A percentile compares a stretch with the other conserved stretches of the same genome.
These are phyloP conservation scores for Nigrospora sphaerica DNA, from an alignment of 2,329 filamentous ascomycete genomes.

Conservation along the genomic window DNA sequence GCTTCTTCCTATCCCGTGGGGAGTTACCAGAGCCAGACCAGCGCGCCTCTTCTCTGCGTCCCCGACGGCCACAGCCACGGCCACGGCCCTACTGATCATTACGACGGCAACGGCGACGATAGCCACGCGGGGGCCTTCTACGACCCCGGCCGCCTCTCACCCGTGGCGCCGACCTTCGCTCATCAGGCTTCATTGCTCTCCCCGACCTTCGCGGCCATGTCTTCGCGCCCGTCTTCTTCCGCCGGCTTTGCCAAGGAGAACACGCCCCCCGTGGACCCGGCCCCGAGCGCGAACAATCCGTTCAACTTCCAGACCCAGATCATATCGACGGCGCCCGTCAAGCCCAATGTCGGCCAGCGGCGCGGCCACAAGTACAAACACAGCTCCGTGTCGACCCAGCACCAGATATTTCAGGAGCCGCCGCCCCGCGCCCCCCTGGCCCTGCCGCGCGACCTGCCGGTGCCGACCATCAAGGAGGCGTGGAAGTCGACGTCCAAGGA, in stretches of 20 bases:
- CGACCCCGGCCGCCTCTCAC: constrained; percentile 23
- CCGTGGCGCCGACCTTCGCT: constrained; percentile 19
- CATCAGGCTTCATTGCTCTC: constrained; percentile 7
- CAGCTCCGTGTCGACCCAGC: constrained; percentile 78
- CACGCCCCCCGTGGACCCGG: constrained; percentile 24
- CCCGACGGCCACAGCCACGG: constrained; percentile 4
- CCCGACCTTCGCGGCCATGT: constrained; percentile 13
- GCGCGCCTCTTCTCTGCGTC: constrained; percentile 9
- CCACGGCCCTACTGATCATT: not conserved
- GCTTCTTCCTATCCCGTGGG: not conserved
- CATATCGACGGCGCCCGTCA: constrained; percentile 67
- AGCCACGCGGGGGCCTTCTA: constrained; percentile 14
- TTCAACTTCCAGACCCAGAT: constrained; percentile 93
- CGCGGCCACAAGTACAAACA: constrained; percentile 98
- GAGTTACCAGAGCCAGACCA: constrained; percentile 7
- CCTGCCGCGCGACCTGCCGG: constrained; percentile 83
- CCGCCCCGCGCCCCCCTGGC: constrained; percentile 78
- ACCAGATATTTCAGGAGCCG: constrained; percentile 95
- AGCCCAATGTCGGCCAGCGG: constrained; percentile 82
- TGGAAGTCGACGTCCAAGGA: constrained; percentile 84
- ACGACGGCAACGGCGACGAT: constrained; percentile 2
- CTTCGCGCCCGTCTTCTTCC: constrained; percentile 12
- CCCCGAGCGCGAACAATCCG: constrained; percentile 46
- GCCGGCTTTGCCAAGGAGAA: constrained; percentile 16
- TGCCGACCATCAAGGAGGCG: constrained; percentile 83